These are phyloP conservation scores for Rachicladosporium sp. DNA, from an alignment of 2,329 filamentous ascomycete genomes.

Conservation along the genomic window DNA sequence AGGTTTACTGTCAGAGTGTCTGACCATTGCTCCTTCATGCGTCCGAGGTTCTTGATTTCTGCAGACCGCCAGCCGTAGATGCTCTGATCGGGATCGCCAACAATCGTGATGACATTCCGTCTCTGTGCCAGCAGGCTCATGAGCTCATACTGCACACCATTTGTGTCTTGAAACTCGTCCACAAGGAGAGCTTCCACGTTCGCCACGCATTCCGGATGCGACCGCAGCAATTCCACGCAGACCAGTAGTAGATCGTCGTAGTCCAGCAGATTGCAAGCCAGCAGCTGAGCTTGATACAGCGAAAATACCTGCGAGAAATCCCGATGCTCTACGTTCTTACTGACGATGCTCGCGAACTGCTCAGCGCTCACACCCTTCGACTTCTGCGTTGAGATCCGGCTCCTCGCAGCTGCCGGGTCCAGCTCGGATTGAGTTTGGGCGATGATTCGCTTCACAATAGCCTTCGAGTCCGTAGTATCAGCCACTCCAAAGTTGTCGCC, in stretches of 20 bases:
- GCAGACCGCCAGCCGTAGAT: conserved; percentile 95
- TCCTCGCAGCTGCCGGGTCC: conserved; percentile 57
- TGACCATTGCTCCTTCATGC: conserved; percentile 64
- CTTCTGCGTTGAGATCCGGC: conserved; percentile 59
- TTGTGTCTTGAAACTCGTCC: conserved; percentile 97
- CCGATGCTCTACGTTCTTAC: conserved; percentile 42
- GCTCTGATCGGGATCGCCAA: conserved; percentile 93
- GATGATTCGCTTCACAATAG: conserved; percentile 70
- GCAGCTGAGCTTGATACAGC: conserved; percentile 67
- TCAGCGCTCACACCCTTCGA: conserved; percentile 40
- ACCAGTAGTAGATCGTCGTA: conserved; percentile 85
- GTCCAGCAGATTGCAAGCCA: conserved; percentile 70
- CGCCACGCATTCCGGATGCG: conserved; percentile 66
- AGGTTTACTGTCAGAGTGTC: conserved; percentile 72
- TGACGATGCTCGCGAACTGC: conserved; percentile 19
- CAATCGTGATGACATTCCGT: conserved; percentile 71
- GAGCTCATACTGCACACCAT: conserved; percentile 84
- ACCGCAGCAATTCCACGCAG: conserved; percentile 65
- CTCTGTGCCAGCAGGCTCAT: conserved; percentile 76
- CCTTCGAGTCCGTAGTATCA: conserved; percentile 66
- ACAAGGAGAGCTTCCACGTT: conserved; percentile 88
- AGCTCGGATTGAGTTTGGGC: conserved; percentile 52
- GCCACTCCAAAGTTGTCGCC: conserved; percentile 80
- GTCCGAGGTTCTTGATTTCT: conserved; percentile 75
- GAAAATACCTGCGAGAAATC: conserved; percentile 57